Evolutionary conservation across 176 grass and related monocot genomes (phyloP).

Genomic region (Secale cereale): DNA sequence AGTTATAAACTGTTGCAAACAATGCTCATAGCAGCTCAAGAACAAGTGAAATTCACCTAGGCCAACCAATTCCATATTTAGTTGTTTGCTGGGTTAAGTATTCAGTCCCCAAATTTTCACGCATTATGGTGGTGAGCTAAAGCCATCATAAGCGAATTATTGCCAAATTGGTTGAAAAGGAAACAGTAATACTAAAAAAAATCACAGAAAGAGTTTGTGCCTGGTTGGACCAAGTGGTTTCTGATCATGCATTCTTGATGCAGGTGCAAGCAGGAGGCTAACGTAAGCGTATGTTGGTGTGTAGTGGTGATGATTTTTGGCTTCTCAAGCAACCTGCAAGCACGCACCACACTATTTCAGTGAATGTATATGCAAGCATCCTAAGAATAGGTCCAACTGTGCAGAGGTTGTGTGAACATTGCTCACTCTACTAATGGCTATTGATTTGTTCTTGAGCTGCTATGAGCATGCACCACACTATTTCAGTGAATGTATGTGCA

Average conservation of each 20-base stretch:
- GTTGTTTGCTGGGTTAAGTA: neutral
- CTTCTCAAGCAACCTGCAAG: constrained; percentile 15
- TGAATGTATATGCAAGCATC: neutral
- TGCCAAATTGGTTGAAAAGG: too few relatives aligned
- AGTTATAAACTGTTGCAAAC: too few relatives aligned
- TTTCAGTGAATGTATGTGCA: too few relatives aligned
- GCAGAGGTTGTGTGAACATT: neutral
- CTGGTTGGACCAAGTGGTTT: neutral
- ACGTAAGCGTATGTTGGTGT: neutral
- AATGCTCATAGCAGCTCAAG: too few relatives aligned
- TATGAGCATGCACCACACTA: too few relatives aligned
- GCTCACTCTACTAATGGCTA: neutral
- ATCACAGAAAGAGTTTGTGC: too few relatives aligned
- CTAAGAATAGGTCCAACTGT: neutral
- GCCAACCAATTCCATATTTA: neutral
- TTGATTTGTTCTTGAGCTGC: too few relatives aligned
- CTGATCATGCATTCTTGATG: constrained; percentile 10
- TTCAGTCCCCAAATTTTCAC: neutral
- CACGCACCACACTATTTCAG: constrained; percentile 9
- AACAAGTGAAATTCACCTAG: neutral
- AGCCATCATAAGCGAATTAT: neutral
- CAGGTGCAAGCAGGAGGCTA: neutral
- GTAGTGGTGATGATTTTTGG: neutral
- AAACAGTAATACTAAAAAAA: too few relatives aligned
- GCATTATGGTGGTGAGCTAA: neutral